Conservation (phyloP, 2,329 filamentous ascomycete genomes). For the Plectosphaerella sp. region DNA sequence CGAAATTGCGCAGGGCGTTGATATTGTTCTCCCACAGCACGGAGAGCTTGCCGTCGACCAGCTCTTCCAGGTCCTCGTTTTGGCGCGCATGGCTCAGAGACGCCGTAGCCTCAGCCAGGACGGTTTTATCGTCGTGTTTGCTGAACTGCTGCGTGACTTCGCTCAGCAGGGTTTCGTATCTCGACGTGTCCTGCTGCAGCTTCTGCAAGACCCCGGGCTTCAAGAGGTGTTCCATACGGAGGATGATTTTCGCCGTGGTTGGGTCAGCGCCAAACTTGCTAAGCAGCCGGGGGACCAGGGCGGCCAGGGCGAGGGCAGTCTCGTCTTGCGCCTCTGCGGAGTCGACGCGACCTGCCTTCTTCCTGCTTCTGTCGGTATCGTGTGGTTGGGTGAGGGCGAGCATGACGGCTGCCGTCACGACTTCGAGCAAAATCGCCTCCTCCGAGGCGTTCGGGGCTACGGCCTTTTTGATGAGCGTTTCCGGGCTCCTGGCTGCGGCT, state of each 20-base stretch:
- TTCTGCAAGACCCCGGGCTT: constrained; percentile 86
- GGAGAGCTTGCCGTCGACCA: constrained; percentile 75
- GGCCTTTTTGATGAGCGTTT: constrained; percentile 62
- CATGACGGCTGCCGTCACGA: constrained; percentile 79
- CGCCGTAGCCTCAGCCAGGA: constrained; percentile 77
- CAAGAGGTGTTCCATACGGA: constrained; percentile 80
- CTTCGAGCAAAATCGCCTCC: constrained; percentile 80
- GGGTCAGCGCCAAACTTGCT: constrained; percentile 93
- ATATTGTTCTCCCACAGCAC: constrained; percentile 82
- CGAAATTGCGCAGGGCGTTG: constrained; percentile 66
- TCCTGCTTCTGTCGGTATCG: constrained; percentile 60
- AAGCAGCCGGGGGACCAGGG: constrained; percentile 76
- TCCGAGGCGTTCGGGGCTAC: constrained; percentile 72
- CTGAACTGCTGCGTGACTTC: constrained; percentile 93
- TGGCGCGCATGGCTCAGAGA: constrained; percentile 81
- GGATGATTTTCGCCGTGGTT: constrained; percentile 77
- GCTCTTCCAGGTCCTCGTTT: constrained; percentile 84
- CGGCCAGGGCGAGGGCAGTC: constrained; percentile 71
- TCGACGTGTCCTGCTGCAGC: constrained; percentile 77
- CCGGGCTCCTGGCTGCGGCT: constrained; percentile 51
- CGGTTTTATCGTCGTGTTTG: constrained; percentile 81
- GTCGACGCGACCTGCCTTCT: constrained; percentile 55
- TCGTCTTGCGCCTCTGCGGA: constrained; percentile 71
- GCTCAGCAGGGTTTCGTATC: constrained; percentile 76
- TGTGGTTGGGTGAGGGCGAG: constrained; percentile 61